A percentile compares a stretch with the other conserved stretches of the same genome.
phyloP scores from a whole-genome alignment of 768 basidiomycete species.

The Lentinula detonsa region DNA sequence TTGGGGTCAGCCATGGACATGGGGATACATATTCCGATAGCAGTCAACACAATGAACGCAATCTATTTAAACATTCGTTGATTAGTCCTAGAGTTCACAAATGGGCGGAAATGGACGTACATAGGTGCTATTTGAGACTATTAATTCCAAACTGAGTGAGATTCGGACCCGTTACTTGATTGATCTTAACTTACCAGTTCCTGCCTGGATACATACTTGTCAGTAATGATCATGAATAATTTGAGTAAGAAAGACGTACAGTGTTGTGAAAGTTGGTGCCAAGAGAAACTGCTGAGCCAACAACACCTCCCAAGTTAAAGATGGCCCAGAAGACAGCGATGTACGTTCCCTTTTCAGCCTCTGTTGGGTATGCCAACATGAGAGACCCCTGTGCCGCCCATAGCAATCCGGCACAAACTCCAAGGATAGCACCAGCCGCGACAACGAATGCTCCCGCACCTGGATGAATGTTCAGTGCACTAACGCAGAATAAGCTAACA shows the following conservation, averaged over 20 bases:
- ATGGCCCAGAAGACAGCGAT: conserved; percentile 82
- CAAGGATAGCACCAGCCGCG: conserved; percentile 65
- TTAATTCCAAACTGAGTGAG: conserved; percentile 5
- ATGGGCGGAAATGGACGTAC: conserved; percentile 30
- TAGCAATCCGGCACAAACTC: conserved; percentile 57
- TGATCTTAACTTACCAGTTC: conserved; percentile 28
- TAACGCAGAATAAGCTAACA: conserved; percentile 19
- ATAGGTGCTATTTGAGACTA: conserved; percentile 71
- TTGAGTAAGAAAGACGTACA: conserved; percentile 27
- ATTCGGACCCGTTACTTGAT: background rate
- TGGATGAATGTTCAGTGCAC: conserved; percentile 66
- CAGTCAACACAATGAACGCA: conserved; percentile 66
- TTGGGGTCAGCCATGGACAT: conserved; percentile 66
- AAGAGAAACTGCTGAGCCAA: conserved; percentile 71
- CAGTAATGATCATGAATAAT: background rate
- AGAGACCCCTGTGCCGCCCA: conserved; percentile 86
- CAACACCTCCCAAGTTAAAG: conserved; percentile 77
- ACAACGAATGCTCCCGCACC: conserved; percentile 59
- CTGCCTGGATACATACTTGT: conserved; percentile 22
- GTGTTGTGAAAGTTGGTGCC: conserved; percentile 62
- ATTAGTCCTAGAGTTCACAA: background rate
- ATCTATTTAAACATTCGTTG: conserved; percentile 41
- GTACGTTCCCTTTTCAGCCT: conserved; percentile 68
- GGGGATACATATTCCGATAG: conserved; percentile 63
- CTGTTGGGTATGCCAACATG: conserved; percentile 81